Evolutionary conservation across 2,329 filamentous ascomycete genomes (phyloP).

Genomic region (Pseudogymnoascus sp.): DNA sequence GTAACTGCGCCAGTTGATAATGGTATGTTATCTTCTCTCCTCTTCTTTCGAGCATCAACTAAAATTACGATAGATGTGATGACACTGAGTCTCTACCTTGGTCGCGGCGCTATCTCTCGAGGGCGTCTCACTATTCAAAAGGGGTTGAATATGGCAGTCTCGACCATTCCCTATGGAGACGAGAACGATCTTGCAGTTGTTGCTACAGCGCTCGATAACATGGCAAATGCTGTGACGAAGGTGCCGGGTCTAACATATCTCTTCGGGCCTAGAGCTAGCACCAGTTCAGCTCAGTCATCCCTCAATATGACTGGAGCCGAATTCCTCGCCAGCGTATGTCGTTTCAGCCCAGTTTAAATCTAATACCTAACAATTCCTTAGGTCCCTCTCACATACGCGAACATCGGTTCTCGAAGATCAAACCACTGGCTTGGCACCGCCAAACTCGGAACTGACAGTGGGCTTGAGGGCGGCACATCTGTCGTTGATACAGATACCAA

Average conservation of each 20-base stretch:
- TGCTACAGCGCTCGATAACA: constrained; percentile 54
- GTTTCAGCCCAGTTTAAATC: not conserved
- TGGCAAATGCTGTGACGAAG: constrained; percentile 45
- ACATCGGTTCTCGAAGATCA: not conserved
- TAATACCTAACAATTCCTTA: not conserved
- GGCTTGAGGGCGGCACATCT: constrained; percentile 43
- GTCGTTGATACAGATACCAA: constrained; percentile 57
- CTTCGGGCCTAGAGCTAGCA: constrained; percentile 43
- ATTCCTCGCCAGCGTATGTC: not conserved
- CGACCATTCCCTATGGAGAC: constrained; percentile 51
- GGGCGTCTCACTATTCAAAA: constrained; percentile 53
- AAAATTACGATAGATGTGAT: constrained; percentile 34
- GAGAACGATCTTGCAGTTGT: constrained; percentile 55
- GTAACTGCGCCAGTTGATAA: not conserved
- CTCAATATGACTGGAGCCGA: not conserved
- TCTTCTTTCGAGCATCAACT: not conserved
- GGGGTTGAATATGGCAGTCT: constrained; percentile 50
- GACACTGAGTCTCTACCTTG: constrained; percentile 54
- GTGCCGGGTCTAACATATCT: constrained; percentile 49
- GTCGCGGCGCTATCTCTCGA: constrained; percentile 53
- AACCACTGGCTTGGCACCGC: constrained; percentile 50
- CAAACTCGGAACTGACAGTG: constrained; percentile 52
- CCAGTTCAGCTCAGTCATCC: constrained; percentile 34
- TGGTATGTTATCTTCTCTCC: not conserved
- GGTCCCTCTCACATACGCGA: not conserved